Base-by-base conservation (phyloP, 2,329 filamentous ascomycete species). In the Ophiostoma tasmaniense region DNA sequence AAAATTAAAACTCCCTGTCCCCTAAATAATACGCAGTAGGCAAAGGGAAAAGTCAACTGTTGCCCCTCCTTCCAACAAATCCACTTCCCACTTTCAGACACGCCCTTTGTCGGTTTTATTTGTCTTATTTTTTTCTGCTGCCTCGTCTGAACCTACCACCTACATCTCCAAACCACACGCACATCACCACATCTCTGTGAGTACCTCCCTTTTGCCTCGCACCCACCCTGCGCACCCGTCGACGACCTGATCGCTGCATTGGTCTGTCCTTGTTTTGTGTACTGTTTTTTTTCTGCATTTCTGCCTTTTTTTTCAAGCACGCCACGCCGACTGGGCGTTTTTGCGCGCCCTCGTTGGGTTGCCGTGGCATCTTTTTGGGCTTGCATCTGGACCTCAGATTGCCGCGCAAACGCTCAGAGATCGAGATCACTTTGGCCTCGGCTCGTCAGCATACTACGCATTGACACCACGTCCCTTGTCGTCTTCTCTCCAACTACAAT, bases 11-110 rank as follows among this genome's bases (percentile, higher is more conserved):
- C 8, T 22, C 37, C 13, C 10, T 39, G 11, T 39, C 37, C 37
- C 37, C 11, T 39, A 13, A 37, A 39, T 13, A 39, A 13, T 14
- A 39, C 13, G 3, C 20, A 45, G 17, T 45, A 45, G 20, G 42
- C 42, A 20, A 45, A 67, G 68, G 70, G 70, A 72, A 72, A 71
- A 71, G 68, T 70, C 62, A 69, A 66, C 39, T 69, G 69, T 55
- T 71, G 70, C 71, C 71, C 71, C 71, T 71, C 69, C 42, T 73
- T 65, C 25, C 45, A 65, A 66, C 39, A 66, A 70, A 66, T 67
- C 67, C 69, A 70, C 68, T 71, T 70, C 70, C 67, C 68, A 69
- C 67, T 69, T 71, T 70, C 67, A 66, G 68, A 45, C 70, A 45
- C 70, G 22, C 42, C 62, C 42, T 66, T 52, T 65, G 37, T 37